Evolutionary conservation across 2,329 filamentous ascomycete species (phyloP).

Genomic region (Fusarium algeriense): DNA sequence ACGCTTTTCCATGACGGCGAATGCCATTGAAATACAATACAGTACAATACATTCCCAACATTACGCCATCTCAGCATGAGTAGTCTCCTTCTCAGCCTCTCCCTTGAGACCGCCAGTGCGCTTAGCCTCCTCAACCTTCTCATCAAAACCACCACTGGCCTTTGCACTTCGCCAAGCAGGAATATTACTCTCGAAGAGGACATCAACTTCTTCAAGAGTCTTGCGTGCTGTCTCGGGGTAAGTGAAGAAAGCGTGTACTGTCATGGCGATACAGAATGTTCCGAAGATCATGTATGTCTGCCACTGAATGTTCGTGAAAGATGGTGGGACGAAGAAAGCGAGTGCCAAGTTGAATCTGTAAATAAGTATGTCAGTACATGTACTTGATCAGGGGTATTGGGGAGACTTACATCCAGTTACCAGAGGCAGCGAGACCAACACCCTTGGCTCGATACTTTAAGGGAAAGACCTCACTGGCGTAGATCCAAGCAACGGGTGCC

Average conservation of each 20-base stretch:
- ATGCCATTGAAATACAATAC: background rate
- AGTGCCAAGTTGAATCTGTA: conserved; percentile 56
- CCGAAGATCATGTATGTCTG: conserved; percentile 61
- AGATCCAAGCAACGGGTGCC: conserved; percentile 66
- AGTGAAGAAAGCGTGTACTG: conserved; percentile 61
- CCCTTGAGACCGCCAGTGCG: conserved; percentile 36
- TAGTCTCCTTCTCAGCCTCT: conserved; percentile 24
- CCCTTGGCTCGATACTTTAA: conserved; percentile 64
- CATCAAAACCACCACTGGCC: conserved; percentile 20
- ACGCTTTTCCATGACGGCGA: too few species aligned
- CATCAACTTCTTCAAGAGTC: conserved; percentile 43
- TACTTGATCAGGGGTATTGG: accelerated
- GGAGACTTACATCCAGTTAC: conserved; percentile 54
- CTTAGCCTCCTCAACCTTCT: conserved; percentile 40
- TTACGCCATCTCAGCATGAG: conserved; percentile 39
- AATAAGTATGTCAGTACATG: background rate
- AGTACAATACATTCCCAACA: background rate
- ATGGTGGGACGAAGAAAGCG: conserved; percentile 54
- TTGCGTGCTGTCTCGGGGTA: conserved; percentile 66
- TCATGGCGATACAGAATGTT: conserved; percentile 58
- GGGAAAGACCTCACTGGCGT: conserved; percentile 69
- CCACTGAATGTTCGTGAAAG: conserved; percentile 60
- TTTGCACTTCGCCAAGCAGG: conserved; percentile 43
- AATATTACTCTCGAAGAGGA: conserved; percentile 38
- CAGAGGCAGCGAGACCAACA: conserved; percentile 64